Evolutionary conservation across 2,329 filamentous ascomycete genomes (phyloP).

Genomic region (Didymella pinodella): DNA sequence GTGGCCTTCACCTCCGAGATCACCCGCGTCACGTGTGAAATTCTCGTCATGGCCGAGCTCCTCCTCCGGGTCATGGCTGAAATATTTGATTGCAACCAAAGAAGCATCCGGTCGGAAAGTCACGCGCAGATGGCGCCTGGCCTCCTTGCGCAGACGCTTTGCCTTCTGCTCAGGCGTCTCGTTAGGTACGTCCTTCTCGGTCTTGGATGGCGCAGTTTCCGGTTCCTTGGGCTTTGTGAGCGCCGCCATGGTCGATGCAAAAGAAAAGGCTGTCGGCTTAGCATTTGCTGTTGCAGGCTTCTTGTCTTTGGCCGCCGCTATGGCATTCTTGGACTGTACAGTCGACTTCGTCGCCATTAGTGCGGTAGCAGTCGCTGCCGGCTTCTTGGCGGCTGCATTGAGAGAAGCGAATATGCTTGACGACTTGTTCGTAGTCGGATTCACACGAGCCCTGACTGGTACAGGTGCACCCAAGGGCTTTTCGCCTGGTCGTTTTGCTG

Average conservation of each 20-base stretch:
- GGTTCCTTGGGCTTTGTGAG: conserved; percentile 63
- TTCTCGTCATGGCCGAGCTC: conserved; percentile 72
- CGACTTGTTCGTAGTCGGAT: conserved; percentile 54
- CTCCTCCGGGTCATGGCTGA: conserved; percentile 75
- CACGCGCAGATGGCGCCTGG: conserved; percentile 73
- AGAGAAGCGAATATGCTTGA: conserved; percentile 57
- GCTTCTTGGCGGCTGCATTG: conserved; percentile 57
- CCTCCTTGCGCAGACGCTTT: conserved; percentile 75
- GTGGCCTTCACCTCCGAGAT: conserved; percentile 70
- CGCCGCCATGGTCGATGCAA: conserved; percentile 52
- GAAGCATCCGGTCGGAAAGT: conserved; percentile 73
- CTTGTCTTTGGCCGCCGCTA: conserved; percentile 36
- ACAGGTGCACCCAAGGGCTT: conserved; percentile 36
- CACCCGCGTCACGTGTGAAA: conserved; percentile 74
- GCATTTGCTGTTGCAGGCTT: conserved; percentile 36
- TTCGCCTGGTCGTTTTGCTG: conserved; percentile 43
- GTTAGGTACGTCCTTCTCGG: conserved; percentile 61
- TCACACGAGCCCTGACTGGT: conserved; percentile 44
- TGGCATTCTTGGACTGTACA: conserved; percentile 38
- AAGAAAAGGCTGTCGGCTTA: conserved; percentile 49
- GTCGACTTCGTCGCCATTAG: conserved; percentile 34
- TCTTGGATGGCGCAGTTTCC: conserved; percentile 56
- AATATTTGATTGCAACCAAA: conserved; percentile 72
- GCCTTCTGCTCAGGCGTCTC: conserved; percentile 74
- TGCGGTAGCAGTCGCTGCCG: conserved; percentile 33